These are phyloP conservation scores for Fusarium sp. DNA, from an alignment of 2,329 filamentous ascomycete genomes.

Conservation along the genomic window DNA sequence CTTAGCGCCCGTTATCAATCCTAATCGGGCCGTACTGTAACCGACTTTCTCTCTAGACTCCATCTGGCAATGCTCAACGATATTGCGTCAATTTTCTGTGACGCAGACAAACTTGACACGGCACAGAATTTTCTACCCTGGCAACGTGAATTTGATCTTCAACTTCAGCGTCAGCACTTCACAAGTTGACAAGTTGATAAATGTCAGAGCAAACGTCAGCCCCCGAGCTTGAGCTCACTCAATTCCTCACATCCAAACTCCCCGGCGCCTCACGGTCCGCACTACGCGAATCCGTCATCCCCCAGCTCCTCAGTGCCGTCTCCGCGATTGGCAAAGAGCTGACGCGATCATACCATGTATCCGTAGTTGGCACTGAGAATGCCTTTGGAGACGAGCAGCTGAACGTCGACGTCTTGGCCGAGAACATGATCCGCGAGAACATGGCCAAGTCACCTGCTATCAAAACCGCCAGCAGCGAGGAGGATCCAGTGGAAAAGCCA, in stretches of 20 bases:
- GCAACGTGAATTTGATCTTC: not conserved
- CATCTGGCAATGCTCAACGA: not conserved
- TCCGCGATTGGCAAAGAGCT: constrained; percentile 56
- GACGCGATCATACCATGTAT: constrained; percentile 55
- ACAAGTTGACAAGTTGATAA: not conserved
- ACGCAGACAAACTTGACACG: constrained; percentile 14
- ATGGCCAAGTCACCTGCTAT: constrained; percentile 57
- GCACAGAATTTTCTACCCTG: not conserved
- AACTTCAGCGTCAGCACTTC: no score
- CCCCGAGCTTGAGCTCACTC: constrained; percentile 4
- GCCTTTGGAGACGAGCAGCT: constrained; percentile 68
- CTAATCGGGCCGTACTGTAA: constrained; percentile 26
- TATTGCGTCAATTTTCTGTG: constrained; percentile 35
- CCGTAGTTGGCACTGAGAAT: constrained; percentile 60
- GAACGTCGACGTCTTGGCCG: constrained; percentile 65
- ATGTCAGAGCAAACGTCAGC: constrained; percentile 13
- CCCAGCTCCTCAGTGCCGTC: constrained; percentile 57
- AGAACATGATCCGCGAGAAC: constrained; percentile 57
- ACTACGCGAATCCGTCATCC: constrained; percentile 58
- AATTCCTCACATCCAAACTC: constrained; percentile 35
- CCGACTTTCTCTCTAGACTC: no score
- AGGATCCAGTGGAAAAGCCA: constrained; percentile 63
- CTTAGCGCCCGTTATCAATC: constrained; percentile 9
- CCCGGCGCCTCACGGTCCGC: constrained; percentile 38
- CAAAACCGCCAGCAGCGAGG: constrained; percentile 65